phyloP scores from a whole-genome alignment of 306 rosid species.

The Citrullus amarus region DNA sequence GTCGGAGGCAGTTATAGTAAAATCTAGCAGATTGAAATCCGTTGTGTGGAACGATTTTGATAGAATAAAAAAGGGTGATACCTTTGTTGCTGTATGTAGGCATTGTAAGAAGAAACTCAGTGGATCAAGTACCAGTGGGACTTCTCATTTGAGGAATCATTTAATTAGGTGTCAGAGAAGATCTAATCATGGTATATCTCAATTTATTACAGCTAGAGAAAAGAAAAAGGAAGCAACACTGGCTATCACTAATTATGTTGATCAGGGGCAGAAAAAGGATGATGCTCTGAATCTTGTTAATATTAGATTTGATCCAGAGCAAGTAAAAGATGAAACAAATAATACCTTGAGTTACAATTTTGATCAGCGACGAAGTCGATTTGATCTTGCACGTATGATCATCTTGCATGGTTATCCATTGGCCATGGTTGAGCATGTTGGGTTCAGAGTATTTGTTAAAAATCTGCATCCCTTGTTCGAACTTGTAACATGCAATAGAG shows the following conservation, averaged over 20 bases:
- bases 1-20: constrained; percentile 79
- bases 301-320: constrained; percentile 82
- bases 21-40: constrained; percentile 87
- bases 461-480: constrained; percentile 93
- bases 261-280: constrained; percentile 69
- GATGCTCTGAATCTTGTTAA: constrained; percentile 63
- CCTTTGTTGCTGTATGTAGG: constrained; percentile 84
- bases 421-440: constrained; percentile 90
- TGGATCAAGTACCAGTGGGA: constrained; percentile 97
- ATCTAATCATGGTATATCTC: constrained; percentile 54
- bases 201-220: constrained; percentile 52
- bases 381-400: constrained; percentile 97
- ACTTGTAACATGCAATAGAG: constrained; percentile 53
- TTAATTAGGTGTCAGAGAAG: constrained; percentile 90
- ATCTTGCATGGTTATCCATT: constrained; percentile 92
- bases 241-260: constrained; percentile 51
- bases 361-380: constrained; percentile 80
- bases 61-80: constrained; percentile 85
- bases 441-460: constrained; percentile 83
- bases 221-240: constrained; percentile 68
- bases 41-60: constrained; percentile 98
- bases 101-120: constrained; percentile 97
- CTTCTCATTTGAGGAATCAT: constrained; percentile 98
- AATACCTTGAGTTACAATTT: constrained; percentile 44
- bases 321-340: constrained; percentile 51